Evolutionary conservation across 331 rosid species (phyloP), one percentile per base, ranked within the genome.

Genomic region (Telfairia occidentalis): DNA sequence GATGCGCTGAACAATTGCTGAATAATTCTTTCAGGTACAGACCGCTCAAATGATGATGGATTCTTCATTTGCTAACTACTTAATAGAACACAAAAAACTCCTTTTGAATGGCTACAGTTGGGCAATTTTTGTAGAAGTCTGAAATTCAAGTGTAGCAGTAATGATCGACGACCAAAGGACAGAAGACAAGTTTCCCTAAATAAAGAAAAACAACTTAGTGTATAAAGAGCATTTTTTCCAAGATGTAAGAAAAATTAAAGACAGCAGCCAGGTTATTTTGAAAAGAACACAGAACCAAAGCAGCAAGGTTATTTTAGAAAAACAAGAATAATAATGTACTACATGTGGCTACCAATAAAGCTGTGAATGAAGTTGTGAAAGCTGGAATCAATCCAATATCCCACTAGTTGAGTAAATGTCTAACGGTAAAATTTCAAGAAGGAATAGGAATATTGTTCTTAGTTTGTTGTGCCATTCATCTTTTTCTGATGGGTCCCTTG

Each of bases 1-100:
- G 93, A 84, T 48, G 78, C 87, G 15, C 30, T 55, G 1, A 81
- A 77, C 71, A 92, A 40, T 13, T 42, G 64, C 18, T 80, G 76
- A 19, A 80, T 73, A 59, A 88, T 75, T 28, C 80, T 59, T 57
- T 82, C 84, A 21, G 85, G 82, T 11, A 82, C 48, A 49, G 67
- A 71, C 32, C 48, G 23, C 54, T 87, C 86, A 71, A 76, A 71
- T 69, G 73, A 34, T 45, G 77, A n/a, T 0, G 75, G 7, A 55
- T 67, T 70, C 73, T 77, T 83, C 91, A 78, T 81, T 43, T 35
- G 49, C 50, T 1, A 64, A 8, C 24, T 35, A 37, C 13, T 24
- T 10, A 12, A 15, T 64, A n/a, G 18, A 9, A 10, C 49, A 65
- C 32, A 65, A 63, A 37, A 30, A 37, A 37, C n/a, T 65, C 16